Evolutionary conservation across 371 early-diverging fungal species (phyloP).

Genomic region (Mortierella sp.): DNA sequence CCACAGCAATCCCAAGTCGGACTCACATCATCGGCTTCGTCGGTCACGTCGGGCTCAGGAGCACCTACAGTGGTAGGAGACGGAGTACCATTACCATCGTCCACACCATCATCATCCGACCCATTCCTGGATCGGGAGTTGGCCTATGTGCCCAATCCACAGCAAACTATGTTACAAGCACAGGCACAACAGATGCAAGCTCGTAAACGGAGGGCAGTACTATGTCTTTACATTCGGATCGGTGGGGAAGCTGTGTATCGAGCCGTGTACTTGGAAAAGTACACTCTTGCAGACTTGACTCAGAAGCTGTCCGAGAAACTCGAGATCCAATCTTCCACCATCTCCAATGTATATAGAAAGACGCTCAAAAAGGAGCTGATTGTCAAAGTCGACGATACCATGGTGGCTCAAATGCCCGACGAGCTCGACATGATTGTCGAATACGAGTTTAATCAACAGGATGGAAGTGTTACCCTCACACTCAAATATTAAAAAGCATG

Average conservation of each 20-base stretch:
- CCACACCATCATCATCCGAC: constrained; percentile 6
- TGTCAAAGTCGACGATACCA: constrained; percentile 62
- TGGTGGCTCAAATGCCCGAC: constrained; percentile 62
- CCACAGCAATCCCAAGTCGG: constrained; percentile 16
- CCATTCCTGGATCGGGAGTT: constrained; percentile 52
- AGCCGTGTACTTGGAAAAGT: constrained; percentile 65
- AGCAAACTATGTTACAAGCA: too few relatives aligned
- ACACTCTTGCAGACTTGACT: constrained; percentile 56
- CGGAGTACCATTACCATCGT: too few relatives aligned
- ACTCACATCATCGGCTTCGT: neutral
- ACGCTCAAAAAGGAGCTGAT: constrained; percentile 55
- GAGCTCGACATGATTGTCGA: constrained; percentile 66
- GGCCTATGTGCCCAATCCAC: constrained; percentile 52
- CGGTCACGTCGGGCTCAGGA: neutral
- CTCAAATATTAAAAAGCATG: constrained; percentile 54
- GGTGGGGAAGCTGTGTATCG: constrained; percentile 59
- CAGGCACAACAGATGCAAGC: too few relatives aligned
- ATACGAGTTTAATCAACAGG: constrained; percentile 55
- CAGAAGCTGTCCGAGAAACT: constrained; percentile 60
- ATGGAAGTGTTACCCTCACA: constrained; percentile 57
- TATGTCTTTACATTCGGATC: constrained; percentile 63
- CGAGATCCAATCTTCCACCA: constrained; percentile 54
- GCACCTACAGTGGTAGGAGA: too few relatives aligned
- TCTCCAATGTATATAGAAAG: constrained; percentile 56
- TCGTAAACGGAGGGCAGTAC: too few relatives aligned